A percentile compares a stretch with the other conserved stretches of the same genome.
phyloP scores from a whole-genome alignment of 352 stramenopile genomes.

The Globisporangium spinosum region DNA sequence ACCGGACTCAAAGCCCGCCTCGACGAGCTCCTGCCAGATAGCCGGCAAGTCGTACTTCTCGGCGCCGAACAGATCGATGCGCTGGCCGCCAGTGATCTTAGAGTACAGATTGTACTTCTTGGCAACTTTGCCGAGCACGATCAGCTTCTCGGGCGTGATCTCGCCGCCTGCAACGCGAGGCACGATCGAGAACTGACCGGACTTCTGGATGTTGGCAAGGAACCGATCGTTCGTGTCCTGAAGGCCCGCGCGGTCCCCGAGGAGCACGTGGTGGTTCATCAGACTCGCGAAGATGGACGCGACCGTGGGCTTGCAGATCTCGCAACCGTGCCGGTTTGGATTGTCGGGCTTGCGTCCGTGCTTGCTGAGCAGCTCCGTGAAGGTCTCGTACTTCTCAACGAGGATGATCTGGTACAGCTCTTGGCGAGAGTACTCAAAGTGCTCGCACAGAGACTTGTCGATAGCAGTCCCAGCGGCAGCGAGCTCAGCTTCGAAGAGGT shows the following conservation, averaged over 20 bases:
- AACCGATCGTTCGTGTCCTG: slow-evolving; percentile 93
- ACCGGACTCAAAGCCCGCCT: slow-evolving; percentile 88
- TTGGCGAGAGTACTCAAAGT: slow-evolving; percentile 88
- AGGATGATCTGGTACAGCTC: slow-evolving; percentile 89
- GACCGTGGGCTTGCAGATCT: slow-evolving; percentile 91
- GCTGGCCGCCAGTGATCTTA: slow-evolving; percentile 93
- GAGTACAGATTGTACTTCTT: slow-evolving; percentile 91
- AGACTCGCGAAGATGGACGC: slow-evolving; percentile 89
- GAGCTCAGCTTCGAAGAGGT: slow-evolving; percentile 81
- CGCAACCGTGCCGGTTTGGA: slow-evolving; percentile 72
- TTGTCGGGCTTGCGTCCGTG: slow-evolving; percentile 57
- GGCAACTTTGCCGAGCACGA: slow-evolving; percentile 83
- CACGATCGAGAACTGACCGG: slow-evolving; percentile 91
- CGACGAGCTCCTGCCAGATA: slow-evolving; percentile 91
- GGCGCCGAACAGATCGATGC: slow-evolving; percentile 91
- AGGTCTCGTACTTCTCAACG: slow-evolving; percentile 82
- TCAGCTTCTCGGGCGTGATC: slow-evolving; percentile 89
- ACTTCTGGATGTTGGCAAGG: slow-evolving; percentile 92
- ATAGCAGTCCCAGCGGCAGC: slow-evolving; percentile 81
- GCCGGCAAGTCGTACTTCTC: slow-evolving; percentile 89
- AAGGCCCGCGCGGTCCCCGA: slow-evolving; percentile 69
- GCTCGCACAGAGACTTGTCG: slow-evolving; percentile 89
- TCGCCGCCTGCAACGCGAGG: slow-evolving; percentile 89
- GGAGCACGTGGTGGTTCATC: slow-evolving; percentile 84
- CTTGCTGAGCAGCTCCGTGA: slow-evolving; percentile 82